Evolutionary conservation across 805 yeast species (phyloP), one percentile per base, ranked within the genome.

Genomic region (Metschnikowia santaceciliae): DNA sequence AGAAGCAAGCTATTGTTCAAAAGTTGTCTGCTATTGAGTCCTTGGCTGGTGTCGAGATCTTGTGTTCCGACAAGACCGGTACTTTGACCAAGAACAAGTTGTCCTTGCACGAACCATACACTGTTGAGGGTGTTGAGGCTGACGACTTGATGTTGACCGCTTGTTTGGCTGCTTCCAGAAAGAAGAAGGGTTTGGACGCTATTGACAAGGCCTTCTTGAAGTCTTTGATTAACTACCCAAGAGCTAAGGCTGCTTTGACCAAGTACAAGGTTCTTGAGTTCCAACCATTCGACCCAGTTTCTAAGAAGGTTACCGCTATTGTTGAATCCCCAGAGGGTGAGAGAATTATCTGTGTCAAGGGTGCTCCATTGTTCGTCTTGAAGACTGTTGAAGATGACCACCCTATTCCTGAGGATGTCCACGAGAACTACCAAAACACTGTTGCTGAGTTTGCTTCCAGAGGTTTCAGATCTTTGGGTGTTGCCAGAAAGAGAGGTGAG

Each of bases 391-490:
- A 89, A 78, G 96, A 90, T 76, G 96, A 89, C 78, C 96, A 89
- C 78, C 94, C 96, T 72, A 85, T 90, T 62, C 95, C 96, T 65
- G 96, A 89, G 78, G 95, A 88, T 71, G 78, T 90, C 71, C 88
- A 86, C 70, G 94, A 88, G 78, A 89, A 88, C 82, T 90, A 90
- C 77, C 95, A 90, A 81, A 88, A 89, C 84, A 90, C 90, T 76
- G 97, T 90, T 67, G 96, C 96, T 69, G 97, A 90, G 79, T 89
- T 90, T 72, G 97, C 97, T 70, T 85, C 95, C 66, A 86, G 96
- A 84, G 97, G 97, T 83, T 90, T 89, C 92, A 83, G 97, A 78
- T 90, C 97, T 68, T 81, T 90, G 72, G 97, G 97, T 86, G 96
- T 90, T 79, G 97, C 97, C 61, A 88, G 97, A 83, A 89, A 89